Evolutionary conservation across 208 protist species (phyloP), one percentile per base, ranked within the genome.

Genomic region (Plasmodiophora brassicae): DNA sequence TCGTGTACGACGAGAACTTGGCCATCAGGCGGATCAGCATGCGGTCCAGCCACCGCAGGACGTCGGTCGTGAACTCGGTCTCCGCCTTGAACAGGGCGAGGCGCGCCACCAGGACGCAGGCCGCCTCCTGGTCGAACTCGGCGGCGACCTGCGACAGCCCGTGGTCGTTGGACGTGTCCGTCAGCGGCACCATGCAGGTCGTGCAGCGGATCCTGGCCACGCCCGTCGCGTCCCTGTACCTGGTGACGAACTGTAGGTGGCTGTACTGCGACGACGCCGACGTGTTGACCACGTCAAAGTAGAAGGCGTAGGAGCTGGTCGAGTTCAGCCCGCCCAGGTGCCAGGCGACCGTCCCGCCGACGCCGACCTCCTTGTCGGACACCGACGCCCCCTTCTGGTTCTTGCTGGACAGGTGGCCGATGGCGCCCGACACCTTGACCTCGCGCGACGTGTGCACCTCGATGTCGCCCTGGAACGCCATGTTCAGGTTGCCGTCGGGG

Each of bases 21-120:
- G 91, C 89, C 32, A 98, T 96, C 20, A 99, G 94, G n/a, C 96
- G 93, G 89, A 99, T 99, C 28, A 99, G 92, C 87, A 96, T 98
- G 83, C 97, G 94, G 88, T 99, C 98, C 0, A 99, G 91, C 97
- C 97, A 99, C 36, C 98, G 94, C 32, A 99, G 94, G n/a, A 99
- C 96, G 86, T 99, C 97, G 85, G 97, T 96, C 1, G 96, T 84
- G 22, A 97, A 97, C 89, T 97, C 97, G 36, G 89, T 96, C 90
- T 98, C 96, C 0, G 96, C 95, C 89, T 98, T 98, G 94, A 96
- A 95, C 25, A 98, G 93, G 1, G 97, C 97, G 71, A 98, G 93
- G 22, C 98, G 94, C 0, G 98, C 97, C 88, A 99, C 95, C 35
- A 99, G 90, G 25, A 98, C 97, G 0, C 97, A 96, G 0, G 98